Conservation (phyloP, 1,284 basidiomycete genomes). For the Cutaneotrichosporon mucoides region DNA sequence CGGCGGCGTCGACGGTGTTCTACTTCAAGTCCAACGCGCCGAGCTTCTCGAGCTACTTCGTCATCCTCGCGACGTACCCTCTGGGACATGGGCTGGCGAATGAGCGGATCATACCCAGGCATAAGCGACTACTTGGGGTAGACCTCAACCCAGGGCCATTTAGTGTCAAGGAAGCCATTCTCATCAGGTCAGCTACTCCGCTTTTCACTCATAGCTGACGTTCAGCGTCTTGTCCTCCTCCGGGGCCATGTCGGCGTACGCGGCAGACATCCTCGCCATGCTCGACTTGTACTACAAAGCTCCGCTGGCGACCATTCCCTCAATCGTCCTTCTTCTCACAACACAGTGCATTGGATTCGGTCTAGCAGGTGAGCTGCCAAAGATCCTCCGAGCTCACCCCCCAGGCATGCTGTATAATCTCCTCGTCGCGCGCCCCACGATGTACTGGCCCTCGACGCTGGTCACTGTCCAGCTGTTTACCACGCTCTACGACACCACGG, state of each 20-base stretch:
- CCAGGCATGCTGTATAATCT: slow-evolving; percentile 48
- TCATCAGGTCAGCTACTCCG: slow-evolving; percentile 34
- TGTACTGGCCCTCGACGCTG: slow-evolving; percentile 52
- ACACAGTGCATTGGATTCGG: slow-evolving; percentile 57
- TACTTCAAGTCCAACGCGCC: slow-evolving; percentile 54
- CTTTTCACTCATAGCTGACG: neutral
- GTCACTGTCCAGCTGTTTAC: slow-evolving; percentile 54
- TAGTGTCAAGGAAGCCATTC: slow-evolving; percentile 50
- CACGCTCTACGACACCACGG: slow-evolving; percentile 47
- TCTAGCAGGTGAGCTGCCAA: slow-evolving; percentile 47
- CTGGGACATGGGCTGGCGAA: slow-evolving; percentile 49
- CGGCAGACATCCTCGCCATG: slow-evolving; percentile 52
- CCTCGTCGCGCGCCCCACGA: slow-evolving; percentile 43
- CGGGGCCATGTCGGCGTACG: slow-evolving; percentile 50
- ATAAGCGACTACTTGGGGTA: slow-evolving; percentile 34
- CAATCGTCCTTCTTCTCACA: slow-evolving; percentile 56
- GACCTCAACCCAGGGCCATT: slow-evolving; percentile 54
- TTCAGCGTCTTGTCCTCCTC: slow-evolving; percentile 52
- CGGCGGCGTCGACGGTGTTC: slow-evolving; percentile 51
- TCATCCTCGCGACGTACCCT: slow-evolving; percentile 53
- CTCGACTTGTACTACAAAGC: slow-evolving; percentile 50
- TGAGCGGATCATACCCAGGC: slow-evolving; percentile 30
- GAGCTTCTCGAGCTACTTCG: slow-evolving; percentile 55
- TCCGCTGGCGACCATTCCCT: slow-evolving; percentile 41
- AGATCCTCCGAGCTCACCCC: neutral